These are phyloP conservation scores for Rhodotorula sp. DNA, from an alignment of 1,284 basidiomycete genomes.

Conservation along the genomic window DNA sequence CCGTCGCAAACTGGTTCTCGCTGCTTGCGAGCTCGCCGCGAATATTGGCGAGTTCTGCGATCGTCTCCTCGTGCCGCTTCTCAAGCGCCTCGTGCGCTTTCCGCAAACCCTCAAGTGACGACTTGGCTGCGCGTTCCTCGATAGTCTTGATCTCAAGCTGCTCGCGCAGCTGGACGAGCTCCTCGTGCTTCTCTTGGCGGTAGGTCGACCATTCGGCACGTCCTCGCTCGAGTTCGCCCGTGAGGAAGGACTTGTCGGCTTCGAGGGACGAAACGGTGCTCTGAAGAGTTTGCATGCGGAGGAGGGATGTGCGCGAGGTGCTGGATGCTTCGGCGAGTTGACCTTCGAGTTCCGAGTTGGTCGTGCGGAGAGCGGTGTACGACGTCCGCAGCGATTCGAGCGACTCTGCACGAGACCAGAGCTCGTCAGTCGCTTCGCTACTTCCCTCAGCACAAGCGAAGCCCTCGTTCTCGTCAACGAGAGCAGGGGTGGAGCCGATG, in stretches of 20 bases:
- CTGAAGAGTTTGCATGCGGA: conserved; percentile 35
- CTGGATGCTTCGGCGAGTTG: conserved; percentile 26
- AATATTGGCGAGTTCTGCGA: conserved; percentile 68
- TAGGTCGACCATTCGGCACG: conserved; percentile 33
- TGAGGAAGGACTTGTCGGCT: conserved; percentile 56
- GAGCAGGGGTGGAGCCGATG: too few species aligned
- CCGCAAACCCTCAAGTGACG: conserved; percentile 67
- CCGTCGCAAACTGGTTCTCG: conserved; percentile 71
- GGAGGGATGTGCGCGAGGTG: conserved; percentile 33
- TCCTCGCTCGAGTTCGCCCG: conserved; percentile 35
- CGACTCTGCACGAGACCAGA: conserved; percentile 60
- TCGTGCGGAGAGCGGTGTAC: conserved; percentile 28
- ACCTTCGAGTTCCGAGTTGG: conserved; percentile 37
- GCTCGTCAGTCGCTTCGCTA: conserved; percentile 6
- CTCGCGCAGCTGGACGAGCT: conserved; percentile 69
- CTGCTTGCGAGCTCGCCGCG: conserved; percentile 72
- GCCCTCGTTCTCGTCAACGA: background rate
- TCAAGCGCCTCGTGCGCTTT: conserved; percentile 65
- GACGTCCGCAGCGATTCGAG: conserved; percentile 23
- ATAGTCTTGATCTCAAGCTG: conserved; percentile 67
- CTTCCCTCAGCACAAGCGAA: background rate
- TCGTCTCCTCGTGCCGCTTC: conserved; percentile 66
- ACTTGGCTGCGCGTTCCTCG: conserved; percentile 61
- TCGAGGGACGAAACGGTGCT: conserved; percentile 35
- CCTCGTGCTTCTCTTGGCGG: conserved; percentile 56